These are phyloP conservation scores for Silene vulgaris DNA, from an alignment of 179 eudicot genomes.

Conservation along the genomic window DNA sequence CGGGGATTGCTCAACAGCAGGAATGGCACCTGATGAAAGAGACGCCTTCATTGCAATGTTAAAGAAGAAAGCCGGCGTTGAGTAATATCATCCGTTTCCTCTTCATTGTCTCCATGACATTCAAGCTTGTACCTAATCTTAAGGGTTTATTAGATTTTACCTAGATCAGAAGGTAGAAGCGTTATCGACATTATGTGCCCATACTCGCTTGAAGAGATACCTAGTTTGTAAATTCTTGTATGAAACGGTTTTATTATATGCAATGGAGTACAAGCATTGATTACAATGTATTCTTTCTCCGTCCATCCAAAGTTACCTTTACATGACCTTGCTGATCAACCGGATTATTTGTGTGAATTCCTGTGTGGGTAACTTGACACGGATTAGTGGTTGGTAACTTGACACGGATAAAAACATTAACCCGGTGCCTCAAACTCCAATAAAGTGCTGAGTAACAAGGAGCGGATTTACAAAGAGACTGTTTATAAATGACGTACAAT, in stretches of 20 bases:
- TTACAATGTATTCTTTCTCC: no score
- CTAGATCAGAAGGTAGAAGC: no score
- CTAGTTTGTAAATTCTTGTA: neutral
- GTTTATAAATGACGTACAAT: neutral
- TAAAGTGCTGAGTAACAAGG: no score
- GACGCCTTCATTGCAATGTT: constrained; percentile 76
- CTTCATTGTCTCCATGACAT: neutral
- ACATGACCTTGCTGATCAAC: no score
- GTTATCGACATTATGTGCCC: neutral
- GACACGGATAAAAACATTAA: no score
- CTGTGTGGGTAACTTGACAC: no score
- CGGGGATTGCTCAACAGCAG: constrained; percentile 87
- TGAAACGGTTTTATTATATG: neutral
- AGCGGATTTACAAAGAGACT: no score
- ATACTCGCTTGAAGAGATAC: no score
- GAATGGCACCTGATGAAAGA: constrained; percentile 68
- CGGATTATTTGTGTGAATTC: no score
- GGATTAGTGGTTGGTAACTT: no score
- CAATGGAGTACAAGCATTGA: neutral
- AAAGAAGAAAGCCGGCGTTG: constrained; percentile 57
- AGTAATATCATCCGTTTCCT: constrained; percentile 10
- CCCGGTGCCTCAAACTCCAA: no score
- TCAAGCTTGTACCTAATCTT: neutral
- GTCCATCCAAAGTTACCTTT: no score
- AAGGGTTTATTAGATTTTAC: neutral